Conservation (phyloP, 441 rosid species). For the Capsella rubella region DNA sequence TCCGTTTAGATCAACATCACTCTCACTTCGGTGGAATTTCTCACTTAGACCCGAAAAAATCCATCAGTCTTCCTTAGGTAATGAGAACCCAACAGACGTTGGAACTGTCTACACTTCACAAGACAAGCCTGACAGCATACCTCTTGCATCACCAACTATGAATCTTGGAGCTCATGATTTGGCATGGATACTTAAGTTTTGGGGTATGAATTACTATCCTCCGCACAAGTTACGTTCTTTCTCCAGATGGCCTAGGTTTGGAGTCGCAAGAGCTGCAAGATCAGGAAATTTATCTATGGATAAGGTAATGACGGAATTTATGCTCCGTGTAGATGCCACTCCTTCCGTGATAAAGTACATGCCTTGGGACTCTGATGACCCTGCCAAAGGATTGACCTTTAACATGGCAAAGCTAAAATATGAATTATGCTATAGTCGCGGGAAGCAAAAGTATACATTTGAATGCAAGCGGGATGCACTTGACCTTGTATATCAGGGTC, state of each 20-base stretch:
- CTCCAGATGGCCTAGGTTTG: conserved; percentile 97
- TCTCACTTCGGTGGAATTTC: conserved; percentile 90
- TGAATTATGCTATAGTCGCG: conserved; percentile 87
- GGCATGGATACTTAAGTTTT: conserved; percentile 92
- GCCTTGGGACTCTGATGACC: conserved; percentile 92
- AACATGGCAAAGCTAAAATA: conserved; percentile 82
- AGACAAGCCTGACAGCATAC: conserved; percentile 55
- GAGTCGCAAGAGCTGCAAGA: conserved; percentile 77
- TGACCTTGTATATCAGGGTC: conserved; percentile 96
- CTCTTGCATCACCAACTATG: conserved; percentile 64
- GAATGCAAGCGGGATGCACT: conserved; percentile 90
- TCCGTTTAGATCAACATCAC: conserved; percentile 97
- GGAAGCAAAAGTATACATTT: conserved; percentile 90
- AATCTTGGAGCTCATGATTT: conserved; percentile 96
- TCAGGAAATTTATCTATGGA: conserved; percentile 95
- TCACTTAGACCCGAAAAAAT: conserved; percentile 75
- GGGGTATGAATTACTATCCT: conserved; percentile 86
- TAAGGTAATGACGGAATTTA: conserved; percentile 96
- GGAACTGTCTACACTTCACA: conserved; percentile 51
- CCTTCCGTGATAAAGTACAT: conserved; percentile 77
- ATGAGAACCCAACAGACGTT: conserved; percentile 46
- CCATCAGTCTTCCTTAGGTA: conserved; percentile 51
- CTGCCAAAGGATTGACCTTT: conserved; percentile 91
- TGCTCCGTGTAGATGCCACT: conserved; percentile 87
- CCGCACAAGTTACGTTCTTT: conserved; percentile 95